These are phyloP conservation scores for Diaporthe velutina DNA, from an alignment of 2,329 filamentous ascomycete genomes.

Conservation along the genomic window DNA sequence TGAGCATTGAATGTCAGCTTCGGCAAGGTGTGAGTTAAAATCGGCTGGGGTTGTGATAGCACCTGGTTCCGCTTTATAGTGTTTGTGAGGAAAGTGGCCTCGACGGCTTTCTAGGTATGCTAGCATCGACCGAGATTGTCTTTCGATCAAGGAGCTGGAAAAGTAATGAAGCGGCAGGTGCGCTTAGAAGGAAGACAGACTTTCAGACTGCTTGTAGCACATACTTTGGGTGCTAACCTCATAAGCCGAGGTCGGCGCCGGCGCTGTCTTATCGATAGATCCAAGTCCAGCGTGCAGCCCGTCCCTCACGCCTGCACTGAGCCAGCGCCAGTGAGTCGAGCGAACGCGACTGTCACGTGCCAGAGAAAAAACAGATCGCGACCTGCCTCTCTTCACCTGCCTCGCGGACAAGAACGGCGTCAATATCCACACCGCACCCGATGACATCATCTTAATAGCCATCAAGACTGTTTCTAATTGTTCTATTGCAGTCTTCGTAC, in stretches of 20 bases:
- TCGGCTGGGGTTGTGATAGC: not conserved
- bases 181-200: not conserved
- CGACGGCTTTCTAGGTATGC: not conserved
- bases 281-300: not conserved
- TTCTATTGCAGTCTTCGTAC: slow-evolving; percentile 27
- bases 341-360: slow-evolving; percentile 36
- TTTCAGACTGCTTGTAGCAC: no score
- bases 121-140: not conserved
- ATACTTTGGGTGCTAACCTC: not conserved
- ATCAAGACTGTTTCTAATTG: slow-evolving; percentile 32
- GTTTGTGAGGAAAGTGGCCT: no score
- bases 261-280: slow-evolving; percentile 8
- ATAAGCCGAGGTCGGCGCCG: slow-evolving; percentile 17
- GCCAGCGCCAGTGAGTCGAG: not conserved
- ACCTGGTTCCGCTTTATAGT: no score
- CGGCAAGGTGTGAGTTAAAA: not conserved
- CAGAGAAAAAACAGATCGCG: slow-evolving; percentile 38
- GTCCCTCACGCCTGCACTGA: not conserved
- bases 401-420: slow-evolving; percentile 35
- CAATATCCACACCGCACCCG: slow-evolving; percentile 35
- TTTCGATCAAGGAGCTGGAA: not conserved
- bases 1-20: not conserved
- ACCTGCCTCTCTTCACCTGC: slow-evolving; percentile 30
- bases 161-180: not conserved
- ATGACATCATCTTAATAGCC: slow-evolving; percentile 40